These are phyloP conservation scores for Hericium alpestre DNA, from an alignment of 768 basidiomycete genomes.

Conservation along the genomic window DNA sequence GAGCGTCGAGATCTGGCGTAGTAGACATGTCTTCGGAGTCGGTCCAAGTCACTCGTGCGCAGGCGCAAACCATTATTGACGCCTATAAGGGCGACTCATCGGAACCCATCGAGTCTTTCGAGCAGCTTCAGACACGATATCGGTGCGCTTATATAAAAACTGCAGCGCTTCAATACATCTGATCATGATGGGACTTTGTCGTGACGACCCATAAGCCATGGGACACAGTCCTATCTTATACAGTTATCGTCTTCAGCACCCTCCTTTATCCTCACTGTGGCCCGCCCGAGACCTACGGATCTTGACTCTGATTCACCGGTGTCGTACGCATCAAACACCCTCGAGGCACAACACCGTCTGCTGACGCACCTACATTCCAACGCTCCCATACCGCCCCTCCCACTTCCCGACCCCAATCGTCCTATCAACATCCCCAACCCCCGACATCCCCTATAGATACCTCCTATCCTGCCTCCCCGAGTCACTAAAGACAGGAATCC, in stretches of 20 bases:
- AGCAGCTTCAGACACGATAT: not conserved
- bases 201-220: too few relatives aligned
- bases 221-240: not conserved
- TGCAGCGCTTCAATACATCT: not conserved
- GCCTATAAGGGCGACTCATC: not conserved
- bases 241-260: not conserved
- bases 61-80: not conserved
- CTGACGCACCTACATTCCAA: not conserved
- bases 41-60: not conserved
- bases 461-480: conserved; percentile 29
- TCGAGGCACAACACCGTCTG: not conserved
- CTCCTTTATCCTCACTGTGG: not conserved
- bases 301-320: not conserved
- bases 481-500: not conserved
- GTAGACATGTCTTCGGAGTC: not conserved
- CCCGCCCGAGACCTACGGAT: not conserved
- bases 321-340: not conserved
- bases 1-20: too few relatives aligned
- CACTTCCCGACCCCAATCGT: not conserved
- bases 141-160: not conserved
- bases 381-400: not conserved
- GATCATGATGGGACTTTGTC: not conserved
- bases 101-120: not conserved
- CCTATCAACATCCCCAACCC: not conserved
- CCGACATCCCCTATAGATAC: conserved; percentile 31